Conservation (phyloP, 2,329 filamentous ascomycete species). For the Ambrosiella cleistominuta region DNA sequence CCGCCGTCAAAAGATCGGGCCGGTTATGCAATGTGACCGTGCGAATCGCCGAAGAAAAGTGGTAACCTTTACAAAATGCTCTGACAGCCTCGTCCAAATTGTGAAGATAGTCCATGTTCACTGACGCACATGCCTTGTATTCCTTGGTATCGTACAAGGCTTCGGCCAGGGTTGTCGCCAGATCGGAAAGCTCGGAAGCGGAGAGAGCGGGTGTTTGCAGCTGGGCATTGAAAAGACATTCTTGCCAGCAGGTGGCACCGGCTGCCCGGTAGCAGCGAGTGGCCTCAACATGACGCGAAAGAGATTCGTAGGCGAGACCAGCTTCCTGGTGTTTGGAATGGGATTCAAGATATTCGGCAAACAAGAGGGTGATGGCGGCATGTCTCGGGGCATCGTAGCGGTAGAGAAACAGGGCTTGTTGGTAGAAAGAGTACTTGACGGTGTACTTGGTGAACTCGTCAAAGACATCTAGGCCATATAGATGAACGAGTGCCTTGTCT, state of each 20-base stretch:
- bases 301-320: conserved; percentile 77
- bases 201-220: conserved; percentile 45
- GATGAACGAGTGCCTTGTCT: conserved; percentile 57
- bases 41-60: conserved; percentile 78
- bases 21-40: conserved; percentile 45
- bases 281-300: conserved; percentile 55
- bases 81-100: conserved; percentile 53
- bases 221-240: conserved; percentile 66
- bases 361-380: conserved; percentile 52
- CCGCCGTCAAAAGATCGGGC: conserved; percentile 42
- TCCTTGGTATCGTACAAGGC: conserved; percentile 72
- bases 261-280: conserved; percentile 71
- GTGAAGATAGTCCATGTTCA: conserved; percentile 64
- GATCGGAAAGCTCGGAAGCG: conserved; percentile 38
- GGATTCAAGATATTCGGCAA: conserved; percentile 59
- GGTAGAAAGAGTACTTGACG: conserved; percentile 63
- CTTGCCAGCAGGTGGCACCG: conserved; percentile 64
- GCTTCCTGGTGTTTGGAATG: conserved; percentile 70
- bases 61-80: conserved; percentile 73
- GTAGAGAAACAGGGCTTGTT: conserved; percentile 60
- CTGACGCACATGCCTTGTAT: conserved; percentile 58
- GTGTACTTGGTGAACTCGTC: conserved; percentile 56
- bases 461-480: conserved; percentile 57
- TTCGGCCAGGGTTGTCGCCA: conserved; percentile 61
- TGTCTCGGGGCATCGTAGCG: conserved; percentile 59